These are phyloP conservation scores for Caryopteris hybrid DNA, from an alignment of 305 asterid species.

Conservation along the genomic window DNA sequence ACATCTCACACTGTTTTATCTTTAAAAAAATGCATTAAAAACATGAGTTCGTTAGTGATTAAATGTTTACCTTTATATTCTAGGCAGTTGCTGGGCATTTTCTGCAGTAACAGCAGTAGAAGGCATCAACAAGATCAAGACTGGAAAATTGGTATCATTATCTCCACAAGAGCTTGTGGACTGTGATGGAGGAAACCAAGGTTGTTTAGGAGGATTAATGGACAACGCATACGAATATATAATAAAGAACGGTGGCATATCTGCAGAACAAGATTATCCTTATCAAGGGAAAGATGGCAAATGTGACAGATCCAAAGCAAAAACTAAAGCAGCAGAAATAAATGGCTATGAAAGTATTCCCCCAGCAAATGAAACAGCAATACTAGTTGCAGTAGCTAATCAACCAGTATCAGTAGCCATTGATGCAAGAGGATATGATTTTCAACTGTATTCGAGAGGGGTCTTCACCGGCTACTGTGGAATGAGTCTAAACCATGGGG, in stretches of 20 bases:
- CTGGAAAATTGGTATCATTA: conserved; percentile 36
- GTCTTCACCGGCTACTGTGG: conserved; percentile 49
- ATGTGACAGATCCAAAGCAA: conserved; percentile 27
- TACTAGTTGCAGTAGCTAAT: conserved; percentile 45
- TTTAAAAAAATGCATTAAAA: background rate
- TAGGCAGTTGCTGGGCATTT: conserved; percentile 64
- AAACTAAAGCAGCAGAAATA: conserved; percentile 35
- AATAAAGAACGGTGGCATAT: conserved; percentile 44
- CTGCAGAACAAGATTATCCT: conserved; percentile 47
- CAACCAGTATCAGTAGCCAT: conserved; percentile 71
- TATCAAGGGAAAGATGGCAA: conserved; percentile 33
- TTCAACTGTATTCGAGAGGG: conserved; percentile 54
- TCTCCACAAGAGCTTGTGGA: conserved; percentile 47
- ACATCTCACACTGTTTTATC: background rate
- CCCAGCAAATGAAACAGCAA: conserved; percentile 26
- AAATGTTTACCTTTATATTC: background rate
- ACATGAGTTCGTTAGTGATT: background rate
- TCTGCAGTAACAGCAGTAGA: conserved; percentile 47
- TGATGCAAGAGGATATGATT: conserved; percentile 44
- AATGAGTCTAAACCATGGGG: conserved; percentile 44
- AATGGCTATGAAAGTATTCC: conserved; percentile 43
- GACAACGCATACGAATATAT: conserved; percentile 55
- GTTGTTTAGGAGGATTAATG: conserved; percentile 57
- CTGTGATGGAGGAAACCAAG: conserved; percentile 33
- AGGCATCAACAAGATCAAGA: conserved; percentile 43